Evolutionary conservation across 1,284 basidiomycete species (phyloP), one percentile per base, ranked within the genome.

Genomic region (Polyporus tsugae): DNA sequence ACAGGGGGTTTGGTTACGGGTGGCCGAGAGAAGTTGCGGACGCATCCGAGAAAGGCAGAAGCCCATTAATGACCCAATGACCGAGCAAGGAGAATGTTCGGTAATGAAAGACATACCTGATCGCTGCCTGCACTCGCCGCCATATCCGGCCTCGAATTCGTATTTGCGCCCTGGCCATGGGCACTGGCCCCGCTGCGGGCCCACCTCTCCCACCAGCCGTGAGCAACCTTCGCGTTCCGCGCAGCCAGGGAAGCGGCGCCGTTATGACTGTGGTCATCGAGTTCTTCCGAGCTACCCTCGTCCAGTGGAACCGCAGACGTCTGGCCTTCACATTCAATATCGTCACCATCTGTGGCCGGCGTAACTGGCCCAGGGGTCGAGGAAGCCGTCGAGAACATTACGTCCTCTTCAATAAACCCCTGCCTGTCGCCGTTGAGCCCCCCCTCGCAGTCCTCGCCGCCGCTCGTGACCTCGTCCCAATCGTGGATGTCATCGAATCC

Each of bases 131-230:
- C 62, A 44, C 15, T 35, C 41, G 2, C 58, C 36, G 46, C 60
- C 60, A 35, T 7, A 22, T n/a, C 25, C n/a, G 57, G 11, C 0
- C 22, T 39, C 22, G 58, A 36, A 55, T 35, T 55, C 38, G 52
- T 39, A 42, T 25, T 35, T 33, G 60, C 52, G 38, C 58, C 57
- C 25, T 46, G 62, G 58, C 62, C 38, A 22, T 60, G 41, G 57
- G 58, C 38, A 62, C 66, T 68, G 36, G 67, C 60, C 55, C 67
- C 74, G 46, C 66, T 70, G 63, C 80, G 75, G 39, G 80, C 83
- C 86, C 87, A 92, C 70, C 81, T 84, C 33, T 85, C 80, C 81
- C 86, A 84, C 90, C 90, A 92, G 19, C 89, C 89, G 57, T 81
- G 81, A 58, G 86, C 85, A 44, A 91, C 87, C 35, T 25, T 60